Conservation (phyloP, 371 early-diverging fungal genomes). For the Rhizopus delemar region DNA sequence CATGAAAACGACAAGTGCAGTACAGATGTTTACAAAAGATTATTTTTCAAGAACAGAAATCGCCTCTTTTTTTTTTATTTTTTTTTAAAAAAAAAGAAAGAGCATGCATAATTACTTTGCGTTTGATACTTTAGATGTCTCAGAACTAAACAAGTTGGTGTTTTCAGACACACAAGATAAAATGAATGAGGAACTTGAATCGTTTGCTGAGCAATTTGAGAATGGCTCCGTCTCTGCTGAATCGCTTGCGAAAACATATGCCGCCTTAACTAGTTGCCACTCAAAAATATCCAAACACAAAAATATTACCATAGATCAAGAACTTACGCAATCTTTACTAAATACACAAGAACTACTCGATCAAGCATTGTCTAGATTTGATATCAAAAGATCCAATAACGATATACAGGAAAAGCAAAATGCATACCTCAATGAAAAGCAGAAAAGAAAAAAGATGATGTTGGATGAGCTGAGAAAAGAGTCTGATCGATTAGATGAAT, state of each 20-base stretch:
- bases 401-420: constrained; percentile 2
- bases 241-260: constrained; percentile 18
- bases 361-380: not conserved
- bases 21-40: too few species aligned
- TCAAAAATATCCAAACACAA: not conserved
- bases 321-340: not conserved
- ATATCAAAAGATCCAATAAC: not conserved
- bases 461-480: constrained; percentile 12
- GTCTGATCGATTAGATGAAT: constrained; percentile 23
- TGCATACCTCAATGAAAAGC: constrained; percentile 8
- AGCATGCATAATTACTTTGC: not conserved
- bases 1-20: too few species aligned
- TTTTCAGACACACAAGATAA: constrained; percentile 19
- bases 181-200: constrained; percentile 7
- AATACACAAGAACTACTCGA: not conserved
- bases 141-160: constrained; percentile 18
- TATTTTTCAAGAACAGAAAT: too few species aligned
- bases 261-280: constrained; percentile 15
- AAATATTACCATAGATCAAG: not conserved
- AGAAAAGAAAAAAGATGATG: constrained; percentile 6
- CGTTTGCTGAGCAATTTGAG: constrained; percentile 22
- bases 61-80: not conserved
- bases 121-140: constrained; percentile 7
- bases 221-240: constrained; percentile 2
- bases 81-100: not conserved